Base-by-base conservation (phyloP, 345 rosid species). In the Camelina sativa region DNA sequence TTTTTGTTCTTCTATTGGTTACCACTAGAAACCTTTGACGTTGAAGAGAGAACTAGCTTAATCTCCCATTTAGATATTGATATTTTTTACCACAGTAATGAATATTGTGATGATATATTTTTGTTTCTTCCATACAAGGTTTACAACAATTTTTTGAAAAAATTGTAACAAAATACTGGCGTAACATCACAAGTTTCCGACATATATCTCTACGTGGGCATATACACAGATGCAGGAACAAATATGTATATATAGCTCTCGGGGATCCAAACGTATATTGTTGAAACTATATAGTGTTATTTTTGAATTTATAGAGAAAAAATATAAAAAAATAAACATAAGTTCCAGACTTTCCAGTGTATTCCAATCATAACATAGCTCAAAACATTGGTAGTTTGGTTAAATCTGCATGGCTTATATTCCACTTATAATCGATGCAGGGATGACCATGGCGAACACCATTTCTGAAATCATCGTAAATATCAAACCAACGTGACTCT, bases 331-430 rank as follows among this genome's bases (percentile, higher is more conserved):
- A 4, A 38, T 8, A 40, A 40, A 11, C 17, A 7, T 47, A n/a
- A n/a, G 16, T 23, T 23, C 25, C 25, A 23, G 25, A 23, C 25
- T 16, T 8, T 16, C 10, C 30, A 3, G 44, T 50, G 44, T 43
- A 7, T 41, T 72, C 69, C 54, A 72, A 12, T 52, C 11, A 51
- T 62, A 72, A 72, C 44, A 63, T 62, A 52, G 7, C 7, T 62
- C 62, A 53, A 62, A 72, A 41, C 44, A 52, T 28, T 52, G n/a
- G 52, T 54, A 4, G 4, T 8, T 2, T 34, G 4, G 23, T 65
- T 56, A 46, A 47, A 47, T 23, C 51, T 65, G 69, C 77, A 73
- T 11, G 48, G 57, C 7, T 11, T 54, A 73, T 55, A 20, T 73
- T 23, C 71, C 71, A 73, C 28, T 0, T 22, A 23, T 60, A 65